These are phyloP conservation scores for Juglanconis sp. DNA, from an alignment of 2,329 filamentous ascomycete genomes.

Conservation along the genomic window DNA sequence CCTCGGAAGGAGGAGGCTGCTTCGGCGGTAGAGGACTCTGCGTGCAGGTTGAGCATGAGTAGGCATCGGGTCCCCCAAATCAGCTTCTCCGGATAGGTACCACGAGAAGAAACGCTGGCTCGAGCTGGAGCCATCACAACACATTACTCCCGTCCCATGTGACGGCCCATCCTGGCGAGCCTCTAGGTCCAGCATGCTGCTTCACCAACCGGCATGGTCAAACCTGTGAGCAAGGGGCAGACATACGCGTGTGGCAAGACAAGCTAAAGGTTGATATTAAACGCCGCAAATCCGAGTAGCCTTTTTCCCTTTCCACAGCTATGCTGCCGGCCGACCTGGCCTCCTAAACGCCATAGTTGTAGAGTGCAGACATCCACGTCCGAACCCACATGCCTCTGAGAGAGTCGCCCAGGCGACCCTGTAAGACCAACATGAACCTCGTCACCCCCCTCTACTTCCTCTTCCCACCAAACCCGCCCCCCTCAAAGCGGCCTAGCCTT, in stretches of 20 bases:
- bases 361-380: constrained; percentile 5
- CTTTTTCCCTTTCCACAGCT: not conserved
- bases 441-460: constrained; percentile 35
- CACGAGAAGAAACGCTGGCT: too few species aligned
- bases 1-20: too few species aligned
- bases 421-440: not conserved
- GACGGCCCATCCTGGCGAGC: too few species aligned
- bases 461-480: constrained; percentile 53
- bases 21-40: too few species aligned
- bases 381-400: not conserved
- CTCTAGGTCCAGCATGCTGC: too few species aligned
- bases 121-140: too few species aligned
- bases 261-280: not conserved
- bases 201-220: too few species aligned
- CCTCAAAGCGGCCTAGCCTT: constrained; percentile 61
- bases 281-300: not conserved
- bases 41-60: too few species aligned
- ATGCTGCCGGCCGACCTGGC: constrained; percentile 5
- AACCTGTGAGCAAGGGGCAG: not conserved
- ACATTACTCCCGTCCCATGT: too few species aligned
- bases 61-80: too few species aligned
- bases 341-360: constrained; percentile 4
- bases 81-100: too few species aligned
- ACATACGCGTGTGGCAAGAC: not conserved
- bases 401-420: not conserved